These are phyloP conservation scores for Penicillium rolfsii DNA, from an alignment of 2,329 filamentous ascomycete genomes.

Conservation along the genomic window DNA sequence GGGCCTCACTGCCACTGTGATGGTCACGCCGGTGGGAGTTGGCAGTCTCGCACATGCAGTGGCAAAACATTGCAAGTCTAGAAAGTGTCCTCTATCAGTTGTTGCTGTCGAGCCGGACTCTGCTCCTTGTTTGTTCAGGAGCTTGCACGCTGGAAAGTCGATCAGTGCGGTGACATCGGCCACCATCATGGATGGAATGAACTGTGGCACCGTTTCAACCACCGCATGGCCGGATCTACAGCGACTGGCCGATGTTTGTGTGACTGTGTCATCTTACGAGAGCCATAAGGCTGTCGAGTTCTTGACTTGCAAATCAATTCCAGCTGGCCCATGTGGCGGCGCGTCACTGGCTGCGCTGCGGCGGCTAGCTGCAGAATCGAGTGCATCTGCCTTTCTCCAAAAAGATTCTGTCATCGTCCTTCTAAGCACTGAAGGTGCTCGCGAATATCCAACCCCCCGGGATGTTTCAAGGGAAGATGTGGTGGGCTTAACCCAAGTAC, in stretches of 20 bases:
- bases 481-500: slow-evolving; percentile 48
- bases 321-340: slow-evolving; percentile 66
- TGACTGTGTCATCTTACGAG: slow-evolving; percentile 65
- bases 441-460: slow-evolving; percentile 56
- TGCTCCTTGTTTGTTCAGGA: slow-evolving; percentile 58
- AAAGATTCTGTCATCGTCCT: slow-evolving; percentile 64
- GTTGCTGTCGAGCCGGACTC: slow-evolving; percentile 71
- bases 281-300: slow-evolving; percentile 62
- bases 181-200: slow-evolving; percentile 75
- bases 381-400: slow-evolving; percentile 41
- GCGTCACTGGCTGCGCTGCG: slow-evolving; percentile 60
- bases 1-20: slow-evolving; percentile 49
- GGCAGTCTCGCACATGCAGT: slow-evolving; percentile 74
- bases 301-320: slow-evolving; percentile 53
- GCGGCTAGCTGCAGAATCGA: slow-evolving; percentile 44
- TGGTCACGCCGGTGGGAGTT: slow-evolving; percentile 71
- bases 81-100: slow-evolving; percentile 46
- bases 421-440: slow-evolving; percentile 66
- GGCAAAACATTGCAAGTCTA: slow-evolving; percentile 64
- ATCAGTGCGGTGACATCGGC: slow-evolving; percentile 58
- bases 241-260: slow-evolving; percentile 61
- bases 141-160: slow-evolving; percentile 52
- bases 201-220: slow-evolving; percentile 70
- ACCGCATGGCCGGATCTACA: slow-evolving; percentile 66
- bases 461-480: slow-evolving; percentile 50